Percentiles rank a stretch among this genome's conserved stretches.
phyloP scores from a whole-genome alignment of 805 yeast genomes.

The Zygosaccharomyces rouxii region DNA sequence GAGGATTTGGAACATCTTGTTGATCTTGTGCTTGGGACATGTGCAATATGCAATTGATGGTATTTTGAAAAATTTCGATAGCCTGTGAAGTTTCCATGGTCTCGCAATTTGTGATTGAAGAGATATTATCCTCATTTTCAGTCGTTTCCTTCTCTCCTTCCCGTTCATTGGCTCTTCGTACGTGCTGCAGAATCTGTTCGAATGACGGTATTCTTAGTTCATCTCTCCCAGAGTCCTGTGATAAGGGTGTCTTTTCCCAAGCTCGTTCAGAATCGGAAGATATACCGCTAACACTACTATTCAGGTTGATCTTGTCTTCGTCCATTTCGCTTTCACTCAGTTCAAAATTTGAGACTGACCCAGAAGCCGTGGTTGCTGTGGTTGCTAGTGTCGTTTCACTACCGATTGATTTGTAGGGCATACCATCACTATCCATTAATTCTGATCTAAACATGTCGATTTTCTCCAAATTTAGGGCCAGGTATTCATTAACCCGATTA shows the following conservation, averaged over 20 bases:
- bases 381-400: constrained; percentile 17
- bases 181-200: not conserved
- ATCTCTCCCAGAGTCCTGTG: not conserved
- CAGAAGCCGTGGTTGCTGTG: constrained; percentile 21
- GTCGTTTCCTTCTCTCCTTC: not conserved
- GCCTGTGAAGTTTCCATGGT: constrained; percentile 7
- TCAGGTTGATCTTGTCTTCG: constrained; percentile 5
- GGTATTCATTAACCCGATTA: constrained; percentile 24
- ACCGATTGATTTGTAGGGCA: constrained; percentile 14
- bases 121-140: not conserved
- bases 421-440: constrained; percentile 8
- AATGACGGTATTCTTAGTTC: not conserved
- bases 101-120: not conserved
- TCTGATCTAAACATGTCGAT: constrained; percentile 25
- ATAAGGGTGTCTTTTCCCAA: not conserved
- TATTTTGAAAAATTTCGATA: constrained; percentile 17
- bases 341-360: constrained; percentile 29
- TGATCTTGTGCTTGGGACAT: constrained; percentile 11
- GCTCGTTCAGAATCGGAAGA: not conserved
- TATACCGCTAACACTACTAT: constrained; percentile 4
- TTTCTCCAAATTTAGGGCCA: constrained; percentile 25
- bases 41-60: constrained; percentile 13
- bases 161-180: not conserved
- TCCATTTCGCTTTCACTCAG: constrained; percentile 26
- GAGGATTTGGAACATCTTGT: not conserved